These are phyloP conservation scores for Flaveria trinervia DNA, from an alignment of 129 eudicot genomes.

Conservation along the genomic window DNA sequence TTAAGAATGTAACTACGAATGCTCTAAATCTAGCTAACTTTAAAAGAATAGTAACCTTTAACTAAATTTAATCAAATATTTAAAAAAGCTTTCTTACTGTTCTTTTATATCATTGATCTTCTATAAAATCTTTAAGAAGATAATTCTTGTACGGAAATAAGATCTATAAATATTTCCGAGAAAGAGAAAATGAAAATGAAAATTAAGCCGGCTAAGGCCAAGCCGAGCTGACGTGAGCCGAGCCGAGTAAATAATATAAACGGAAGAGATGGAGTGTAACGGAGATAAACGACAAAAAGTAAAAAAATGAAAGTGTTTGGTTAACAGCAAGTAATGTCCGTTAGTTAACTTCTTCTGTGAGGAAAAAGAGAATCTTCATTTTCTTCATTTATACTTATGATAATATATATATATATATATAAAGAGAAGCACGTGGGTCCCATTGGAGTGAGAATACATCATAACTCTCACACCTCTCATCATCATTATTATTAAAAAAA, in stretches of 20 bases:
- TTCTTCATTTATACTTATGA: neutral
- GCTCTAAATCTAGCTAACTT: too few species aligned
- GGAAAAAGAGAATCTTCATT: constrained; percentile 18
- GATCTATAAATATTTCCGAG: neutral
- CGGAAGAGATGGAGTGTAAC: constrained; percentile 21
- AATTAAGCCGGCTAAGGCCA: constrained; percentile 5
- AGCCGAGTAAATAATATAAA: neutral
- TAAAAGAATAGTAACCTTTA: too few species aligned
- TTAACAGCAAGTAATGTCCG: constrained; percentile 35
- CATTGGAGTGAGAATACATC: constrained; percentile 33
- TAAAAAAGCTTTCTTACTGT: too few species aligned
- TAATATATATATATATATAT: neutral
- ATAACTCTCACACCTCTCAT: constrained; percentile 38
- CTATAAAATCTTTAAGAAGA: too few species aligned
- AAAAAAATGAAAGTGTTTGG: constrained; percentile 10
- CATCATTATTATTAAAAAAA: neutral
- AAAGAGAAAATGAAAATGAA: too few species aligned
- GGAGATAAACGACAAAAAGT: constrained; percentile 26
- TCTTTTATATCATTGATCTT: neutral
- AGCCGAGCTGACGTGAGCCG: neutral
- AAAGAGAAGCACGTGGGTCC: constrained; percentile 8
- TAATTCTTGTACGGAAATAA: neutral
- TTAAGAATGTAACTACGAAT: too few species aligned
- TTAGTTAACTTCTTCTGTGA: constrained; percentile 30
- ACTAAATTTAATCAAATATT: too few species aligned